These are phyloP conservation scores for Metahyphopichia silvanorum DNA, from an alignment of 805 yeast genomes.

Conservation along the genomic window DNA sequence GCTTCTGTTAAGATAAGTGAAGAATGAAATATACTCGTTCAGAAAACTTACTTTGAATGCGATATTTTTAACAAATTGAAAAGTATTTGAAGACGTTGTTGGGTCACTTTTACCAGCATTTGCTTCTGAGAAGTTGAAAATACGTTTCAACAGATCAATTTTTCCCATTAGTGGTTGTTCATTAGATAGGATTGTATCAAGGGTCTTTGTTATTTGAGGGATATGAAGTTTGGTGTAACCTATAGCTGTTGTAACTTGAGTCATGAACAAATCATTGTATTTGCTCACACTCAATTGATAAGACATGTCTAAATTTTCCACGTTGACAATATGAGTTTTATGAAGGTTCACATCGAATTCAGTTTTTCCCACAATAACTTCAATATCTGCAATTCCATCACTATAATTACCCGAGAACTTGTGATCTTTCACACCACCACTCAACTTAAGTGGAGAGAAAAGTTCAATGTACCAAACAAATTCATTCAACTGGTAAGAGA, in stretches of 20 bases:
- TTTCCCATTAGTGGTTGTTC: constrained; percentile 6
- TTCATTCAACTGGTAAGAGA: constrained; percentile 16
- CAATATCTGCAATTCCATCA: constrained; percentile 10
- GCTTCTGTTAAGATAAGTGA: constrained; percentile 27
- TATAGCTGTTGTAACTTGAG: constrained; percentile 14
- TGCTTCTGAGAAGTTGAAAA: background rate
- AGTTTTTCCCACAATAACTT: constrained; percentile 15
- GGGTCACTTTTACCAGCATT: background rate
- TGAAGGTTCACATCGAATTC: constrained; percentile 13
- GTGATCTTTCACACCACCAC: constrained; percentile 15
- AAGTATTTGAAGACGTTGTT: too few relatives aligned
- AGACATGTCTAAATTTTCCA: constrained; percentile 24
- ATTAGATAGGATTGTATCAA: constrained; percentile 11
- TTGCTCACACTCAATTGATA: constrained; percentile 11
- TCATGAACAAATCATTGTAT: constrained; percentile 8
- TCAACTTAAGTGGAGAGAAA: constrained; percentile 13
- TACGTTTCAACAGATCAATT: constrained; percentile 1
- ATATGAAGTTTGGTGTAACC: constrained; percentile 28
- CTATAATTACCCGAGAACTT: constrained; percentile 11
- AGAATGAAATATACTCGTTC: constrained; percentile 35
- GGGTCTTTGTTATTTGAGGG: constrained; percentile 19
- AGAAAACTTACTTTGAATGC: constrained; percentile 18
- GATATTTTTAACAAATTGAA: constrained; percentile 7
- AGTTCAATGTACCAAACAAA: constrained; percentile 16
- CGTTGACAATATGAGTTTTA: constrained; percentile 14